A percentile compares a stretch with the other conserved stretches of the same genome.
These are phyloP conservation scores for Penicillium sp. DNA, from an alignment of 2,329 filamentous ascomycete genomes.

Conservation along the genomic window DNA sequence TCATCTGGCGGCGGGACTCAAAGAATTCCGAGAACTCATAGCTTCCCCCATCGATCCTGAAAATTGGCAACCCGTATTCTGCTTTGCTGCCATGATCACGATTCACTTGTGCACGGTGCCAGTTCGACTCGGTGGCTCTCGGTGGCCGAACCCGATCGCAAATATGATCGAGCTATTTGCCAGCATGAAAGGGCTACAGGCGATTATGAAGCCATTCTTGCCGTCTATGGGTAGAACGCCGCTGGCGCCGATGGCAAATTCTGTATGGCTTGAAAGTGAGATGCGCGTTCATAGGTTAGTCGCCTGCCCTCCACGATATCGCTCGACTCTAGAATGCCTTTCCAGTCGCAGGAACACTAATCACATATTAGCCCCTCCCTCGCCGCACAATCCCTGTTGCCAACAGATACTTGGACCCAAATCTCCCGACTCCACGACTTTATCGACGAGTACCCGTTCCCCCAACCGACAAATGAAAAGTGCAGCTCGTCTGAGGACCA, in stretches of 20 bases:
- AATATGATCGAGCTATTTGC: constrained; percentile 23
- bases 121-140: constrained; percentile 11
- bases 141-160: constrained; percentile 21
- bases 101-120: constrained; percentile 16
- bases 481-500: background rate
- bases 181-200: constrained; percentile 22
- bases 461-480: background rate
- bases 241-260: constrained; percentile 20
- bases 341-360: background rate
- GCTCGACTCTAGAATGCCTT: background rate
- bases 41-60: constrained; percentile 17
- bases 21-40: constrained; percentile 25
- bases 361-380: constrained; percentile 2
- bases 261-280: constrained; percentile 17
- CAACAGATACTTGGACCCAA: constrained; percentile 18
- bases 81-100: constrained; percentile 23
- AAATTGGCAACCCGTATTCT: constrained; percentile 27
- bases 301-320: background rate
- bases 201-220: constrained; percentile 22
- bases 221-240: constrained; percentile 14
- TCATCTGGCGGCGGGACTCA: constrained; percentile 20
- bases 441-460: constrained; percentile 21
- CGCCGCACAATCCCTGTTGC: constrained; percentile 19
- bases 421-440: constrained; percentile 16
- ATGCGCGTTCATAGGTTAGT: constrained; percentile 18